Percentiles rank a stretch among this genome's conserved stretches.
Evolutionary conservation across 106 monocot species (phyloP).

Genomic region (Apostasia shenzhenica): DNA sequence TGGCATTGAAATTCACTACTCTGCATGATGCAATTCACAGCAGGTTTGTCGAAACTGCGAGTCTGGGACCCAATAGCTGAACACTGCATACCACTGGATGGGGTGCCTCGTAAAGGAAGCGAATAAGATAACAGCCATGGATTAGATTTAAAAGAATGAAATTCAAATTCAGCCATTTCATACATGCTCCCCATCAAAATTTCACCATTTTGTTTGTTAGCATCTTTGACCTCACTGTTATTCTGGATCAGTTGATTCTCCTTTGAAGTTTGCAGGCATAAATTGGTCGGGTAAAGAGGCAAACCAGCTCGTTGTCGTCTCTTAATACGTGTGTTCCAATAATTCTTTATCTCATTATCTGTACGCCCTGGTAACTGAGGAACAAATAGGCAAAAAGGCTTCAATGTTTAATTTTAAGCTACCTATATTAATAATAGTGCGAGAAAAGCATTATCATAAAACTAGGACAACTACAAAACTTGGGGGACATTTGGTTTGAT

Average conservation of each 20-base stretch:
- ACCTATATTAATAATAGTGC: no score
- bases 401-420: background rate
- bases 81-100: constrained; percentile 7
- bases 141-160: constrained; percentile 5
- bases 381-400: background rate
- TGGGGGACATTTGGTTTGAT: no score
- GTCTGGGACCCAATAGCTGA: constrained; percentile 17
- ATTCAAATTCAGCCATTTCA: constrained; percentile 2
- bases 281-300: constrained; percentile 30
- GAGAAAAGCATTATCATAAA: no score
- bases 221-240: background rate
- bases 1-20: constrained; percentile 9
- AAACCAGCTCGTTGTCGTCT: constrained; percentile 32
- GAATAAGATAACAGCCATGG: constrained; percentile 9
- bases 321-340: constrained; percentile 60
- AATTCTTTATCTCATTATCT: constrained; percentile 78
- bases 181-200: constrained; percentile 2
- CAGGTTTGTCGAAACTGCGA: constrained; percentile 9
- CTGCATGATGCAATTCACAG: constrained; percentile 2
- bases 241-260: constrained; percentile 12
- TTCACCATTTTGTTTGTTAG: constrained; percentile 10
- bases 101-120: constrained; percentile 9
- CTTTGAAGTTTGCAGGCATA: constrained; percentile 8
- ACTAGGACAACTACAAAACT: no score
- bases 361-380: constrained; percentile 61